phyloP scores from a whole-genome alignment of 441 rosid genomes.

The Erodium moschatum region DNA sequence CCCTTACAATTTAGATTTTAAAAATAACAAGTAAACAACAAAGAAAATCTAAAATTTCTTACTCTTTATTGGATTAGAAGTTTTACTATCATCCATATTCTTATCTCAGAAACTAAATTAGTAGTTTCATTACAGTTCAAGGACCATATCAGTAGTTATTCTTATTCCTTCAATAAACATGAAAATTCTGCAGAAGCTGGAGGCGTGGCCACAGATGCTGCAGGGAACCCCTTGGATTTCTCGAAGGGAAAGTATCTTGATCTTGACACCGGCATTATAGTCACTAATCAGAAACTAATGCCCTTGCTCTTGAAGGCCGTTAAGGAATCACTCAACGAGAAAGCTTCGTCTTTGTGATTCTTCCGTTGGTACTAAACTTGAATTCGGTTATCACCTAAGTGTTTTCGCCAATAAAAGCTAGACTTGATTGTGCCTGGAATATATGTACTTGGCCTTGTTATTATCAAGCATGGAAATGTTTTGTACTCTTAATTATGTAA shows the following conservation, averaged over 20 bases:
- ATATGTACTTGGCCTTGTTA: not conserved
- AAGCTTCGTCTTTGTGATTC: constrained; percentile 40
- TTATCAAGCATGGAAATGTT: too few species aligned
- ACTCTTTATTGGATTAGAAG: too few species aligned
- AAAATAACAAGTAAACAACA: too few species aligned
- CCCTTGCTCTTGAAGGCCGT: constrained; percentile 69
- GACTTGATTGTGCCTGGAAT: not conserved
- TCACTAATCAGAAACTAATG: constrained; percentile 71
- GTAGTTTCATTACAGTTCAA: not conserved
- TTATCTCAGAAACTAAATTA: too few species aligned
- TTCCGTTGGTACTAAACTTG: not conserved
- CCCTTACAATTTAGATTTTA: too few species aligned
- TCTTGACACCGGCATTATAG: constrained; percentile 65
- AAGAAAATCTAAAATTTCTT: too few species aligned
- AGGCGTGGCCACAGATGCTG: constrained; percentile 64
- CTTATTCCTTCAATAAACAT: not conserved
- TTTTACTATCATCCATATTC: too few species aligned
- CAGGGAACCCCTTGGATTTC: constrained; percentile 70
- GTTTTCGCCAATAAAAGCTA: not conserved
- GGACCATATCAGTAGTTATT: too few species aligned
- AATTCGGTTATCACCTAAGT: not conserved
- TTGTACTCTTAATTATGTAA: too few species aligned
- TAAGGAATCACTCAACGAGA: constrained; percentile 61
- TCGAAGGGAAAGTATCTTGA: constrained; percentile 69
- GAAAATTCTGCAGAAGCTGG: constrained; percentile 69